These are phyloP conservation scores for Debaryomyces sp. DNA, from an alignment of 1,139 yeast species.

Conservation along the genomic window DNA sequence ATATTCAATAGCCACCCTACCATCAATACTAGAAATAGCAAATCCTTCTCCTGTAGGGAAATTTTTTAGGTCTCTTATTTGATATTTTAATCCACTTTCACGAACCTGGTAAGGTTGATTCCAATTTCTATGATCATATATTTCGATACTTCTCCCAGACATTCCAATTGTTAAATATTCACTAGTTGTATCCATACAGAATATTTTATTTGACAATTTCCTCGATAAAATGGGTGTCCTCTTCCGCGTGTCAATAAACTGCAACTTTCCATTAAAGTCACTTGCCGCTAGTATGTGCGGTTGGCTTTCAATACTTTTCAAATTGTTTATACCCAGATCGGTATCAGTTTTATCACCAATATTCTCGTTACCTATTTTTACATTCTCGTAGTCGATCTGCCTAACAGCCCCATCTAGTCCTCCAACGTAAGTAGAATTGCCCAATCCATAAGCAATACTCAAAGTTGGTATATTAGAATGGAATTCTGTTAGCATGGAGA, in stretches of 20 bases:
- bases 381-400: conserved; percentile 47
- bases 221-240: conserved; percentile 16
- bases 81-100: conserved; percentile 75
- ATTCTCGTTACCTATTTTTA: conserved; percentile 22
- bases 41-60: conserved; percentile 64
- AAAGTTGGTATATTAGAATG: conserved; percentile 22
- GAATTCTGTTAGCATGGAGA: conserved; percentile 16
- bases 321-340: conserved; percentile 33
- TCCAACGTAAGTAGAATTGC: conserved; percentile 35
- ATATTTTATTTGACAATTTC: conserved; percentile 55
- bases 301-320: conserved; percentile 25
- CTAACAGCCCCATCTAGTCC: conserved; percentile 44
- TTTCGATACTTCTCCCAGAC: conserved; percentile 54
- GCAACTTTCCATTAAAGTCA: conserved; percentile 56
- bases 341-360: conserved; percentile 16
- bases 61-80: conserved; percentile 62
- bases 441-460: conserved; percentile 19
- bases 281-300: conserved; percentile 47
- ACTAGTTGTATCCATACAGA: conserved; percentile 61
- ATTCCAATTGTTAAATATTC: conserved; percentile 57
- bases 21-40: conserved; percentile 83
- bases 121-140: conserved; percentile 58
- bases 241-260: conserved; percentile 34
- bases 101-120: conserved; percentile 51
- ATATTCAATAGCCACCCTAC: conserved; percentile 81